phyloP scores from a whole-genome alignment of 306 rosid genomes.

The Cicer chorassanicum region DNA sequence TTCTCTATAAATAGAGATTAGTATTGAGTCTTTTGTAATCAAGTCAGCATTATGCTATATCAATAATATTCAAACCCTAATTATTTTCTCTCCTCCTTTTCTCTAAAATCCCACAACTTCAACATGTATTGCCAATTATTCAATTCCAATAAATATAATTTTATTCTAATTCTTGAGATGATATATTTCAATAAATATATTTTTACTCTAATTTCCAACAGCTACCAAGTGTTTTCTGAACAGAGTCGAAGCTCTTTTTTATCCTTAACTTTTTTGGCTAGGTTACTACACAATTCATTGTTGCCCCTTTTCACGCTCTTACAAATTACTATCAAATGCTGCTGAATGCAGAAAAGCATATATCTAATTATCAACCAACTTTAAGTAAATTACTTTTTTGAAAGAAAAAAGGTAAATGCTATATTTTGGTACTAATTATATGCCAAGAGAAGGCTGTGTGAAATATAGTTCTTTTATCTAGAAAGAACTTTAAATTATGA shows the following conservation, averaged over 20 bases:
- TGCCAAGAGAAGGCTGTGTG: neutral
- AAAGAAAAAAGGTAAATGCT: neutral
- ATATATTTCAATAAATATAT: too few relatives aligned
- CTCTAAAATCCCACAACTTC: too few relatives aligned
- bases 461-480: conserved; percentile 9
- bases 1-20: too few relatives aligned
- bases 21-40: too few relatives aligned
- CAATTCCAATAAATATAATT: too few relatives aligned
- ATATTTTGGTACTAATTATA: conserved; percentile 11
- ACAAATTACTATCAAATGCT: neutral
- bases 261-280: neutral
- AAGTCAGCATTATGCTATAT: too few relatives aligned
- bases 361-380: neutral
- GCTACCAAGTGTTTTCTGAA: conserved; percentile 3
- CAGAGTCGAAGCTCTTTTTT: neutral
- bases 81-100: too few relatives aligned
- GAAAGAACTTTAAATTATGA: conserved; percentile 13
- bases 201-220: too few relatives aligned
- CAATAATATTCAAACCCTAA: too few relatives aligned
- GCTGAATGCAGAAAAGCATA: neutral
- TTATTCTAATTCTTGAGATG: too few relatives aligned
- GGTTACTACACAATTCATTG: neutral
- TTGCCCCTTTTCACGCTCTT: neutral
- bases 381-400: conserved; percentile 10
- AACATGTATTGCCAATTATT: too few relatives aligned